These are phyloP conservation scores for Hanseniaspora pseudoguilliermondii DNA, from an alignment of 805 yeast genomes.

Conservation along the genomic window DNA sequence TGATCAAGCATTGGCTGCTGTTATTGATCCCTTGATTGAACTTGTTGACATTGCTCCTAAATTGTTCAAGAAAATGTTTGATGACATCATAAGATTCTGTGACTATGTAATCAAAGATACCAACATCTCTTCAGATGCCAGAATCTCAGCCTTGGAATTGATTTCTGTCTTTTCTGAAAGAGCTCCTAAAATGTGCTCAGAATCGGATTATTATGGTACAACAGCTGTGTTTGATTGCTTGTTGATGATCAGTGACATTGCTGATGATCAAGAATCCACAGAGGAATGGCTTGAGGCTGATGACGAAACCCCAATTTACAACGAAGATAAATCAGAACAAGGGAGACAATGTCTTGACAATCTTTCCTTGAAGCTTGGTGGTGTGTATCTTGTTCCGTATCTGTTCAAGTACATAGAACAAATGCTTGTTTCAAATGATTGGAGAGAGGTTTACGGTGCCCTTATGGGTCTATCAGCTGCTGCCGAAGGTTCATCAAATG, in stretches of 20 bases:
- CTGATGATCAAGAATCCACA: constrained; percentile 76
- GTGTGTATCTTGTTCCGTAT: constrained; percentile 71
- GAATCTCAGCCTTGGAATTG: constrained; percentile 79
- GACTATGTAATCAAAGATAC: constrained; percentile 70
- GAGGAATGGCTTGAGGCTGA: constrained; percentile 77
- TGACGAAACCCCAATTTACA: constrained; percentile 66
- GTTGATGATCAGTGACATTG: constrained; percentile 83
- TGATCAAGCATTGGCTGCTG: constrained; percentile 69
- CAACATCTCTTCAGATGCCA: constrained; percentile 64
- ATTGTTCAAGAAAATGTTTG: constrained; percentile 82
- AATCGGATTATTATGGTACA: constrained; percentile 57
- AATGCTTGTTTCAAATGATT: constrained; percentile 60
- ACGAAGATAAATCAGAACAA: constrained; percentile 75
- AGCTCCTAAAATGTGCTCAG: constrained; percentile 89
- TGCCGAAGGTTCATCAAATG: constrained; percentile 94
- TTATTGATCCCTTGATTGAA: constrained; percentile 80
- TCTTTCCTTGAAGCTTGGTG: constrained; percentile 70
- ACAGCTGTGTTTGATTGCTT: constrained; percentile 62
- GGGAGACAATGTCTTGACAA: constrained; percentile 94
- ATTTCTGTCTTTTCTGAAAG: constrained; percentile 84
- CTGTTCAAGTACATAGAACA: constrained; percentile 75
- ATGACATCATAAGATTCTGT: constrained; percentile 74
- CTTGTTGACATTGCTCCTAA: constrained; percentile 89
- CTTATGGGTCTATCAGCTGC: constrained; percentile 93
- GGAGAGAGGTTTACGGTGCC: constrained; percentile 96